Percentiles rank a stretch among this genome's conserved stretches.
phyloP scores from a whole-genome alignment of 1,139 yeast species.

The Geotrichum cucujoidarum region DNA sequence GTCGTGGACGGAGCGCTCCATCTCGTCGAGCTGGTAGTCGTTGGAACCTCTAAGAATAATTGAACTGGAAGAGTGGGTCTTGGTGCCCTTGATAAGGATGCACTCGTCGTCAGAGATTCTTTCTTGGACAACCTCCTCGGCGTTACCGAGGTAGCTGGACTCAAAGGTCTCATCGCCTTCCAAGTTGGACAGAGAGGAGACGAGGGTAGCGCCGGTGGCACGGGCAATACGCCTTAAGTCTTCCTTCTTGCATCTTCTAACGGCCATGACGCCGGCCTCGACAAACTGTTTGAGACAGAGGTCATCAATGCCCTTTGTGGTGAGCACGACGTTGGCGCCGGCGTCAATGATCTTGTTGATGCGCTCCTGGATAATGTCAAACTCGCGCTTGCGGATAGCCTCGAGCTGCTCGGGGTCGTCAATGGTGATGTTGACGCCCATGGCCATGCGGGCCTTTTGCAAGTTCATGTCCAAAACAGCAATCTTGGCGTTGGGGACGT shows the following conservation, averaged over 20 bases:
- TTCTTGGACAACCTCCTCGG: conserved; percentile 89
- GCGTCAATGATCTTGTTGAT: conserved; percentile 80
- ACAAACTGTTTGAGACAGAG: conserved; percentile 92
- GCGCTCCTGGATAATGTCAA: conserved; percentile 84
- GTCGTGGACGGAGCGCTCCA: conserved; percentile 96
- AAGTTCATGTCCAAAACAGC: conserved; percentile 92
- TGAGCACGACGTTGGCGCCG: conserved; percentile 94
- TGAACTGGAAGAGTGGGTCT: conserved; percentile 87
- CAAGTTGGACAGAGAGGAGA: conserved; percentile 81
- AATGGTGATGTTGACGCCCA: conserved; percentile 96
- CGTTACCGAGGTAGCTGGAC: conserved; percentile 75
- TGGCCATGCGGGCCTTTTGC: conserved; percentile 95
- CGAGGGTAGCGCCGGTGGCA: conserved; percentile 94
- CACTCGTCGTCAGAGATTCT: conserved; percentile 96
- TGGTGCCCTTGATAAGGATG: conserved; percentile 88
- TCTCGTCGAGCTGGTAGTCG: conserved; percentile 93
- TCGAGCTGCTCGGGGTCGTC: conserved; percentile 97
- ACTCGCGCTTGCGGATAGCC: conserved; percentile 90
- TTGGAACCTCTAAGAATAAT: conserved; percentile 94
- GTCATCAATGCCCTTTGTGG: conserved; percentile 98
- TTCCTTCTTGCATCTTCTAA: conserved; percentile 95
- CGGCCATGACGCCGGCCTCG: conserved; percentile 95
- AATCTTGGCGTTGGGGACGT: conserved; percentile 68
- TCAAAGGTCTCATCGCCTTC: conserved; percentile 98
- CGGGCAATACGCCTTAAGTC: conserved; percentile 95